Evolutionary conservation across 495 filamentous ascomycete genomes (phyloP), one percentile per base, ranked within the genome.

Genomic region (Oidiodendron maius): DNA sequence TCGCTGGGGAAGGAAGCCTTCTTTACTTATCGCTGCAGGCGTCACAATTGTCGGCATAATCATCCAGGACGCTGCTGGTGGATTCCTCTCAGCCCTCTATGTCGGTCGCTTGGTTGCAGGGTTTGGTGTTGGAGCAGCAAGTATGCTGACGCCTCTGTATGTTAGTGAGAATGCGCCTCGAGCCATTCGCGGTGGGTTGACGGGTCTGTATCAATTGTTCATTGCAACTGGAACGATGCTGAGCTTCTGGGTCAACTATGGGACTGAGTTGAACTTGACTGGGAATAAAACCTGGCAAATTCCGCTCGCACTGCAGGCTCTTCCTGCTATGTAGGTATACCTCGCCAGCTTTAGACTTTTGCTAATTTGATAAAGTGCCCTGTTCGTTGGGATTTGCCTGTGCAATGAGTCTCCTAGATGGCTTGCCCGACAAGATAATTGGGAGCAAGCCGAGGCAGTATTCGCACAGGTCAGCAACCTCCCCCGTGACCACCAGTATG

Each of bases 331-430:
- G 16, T 69, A 80, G 24, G 72, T 88, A 6, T 76, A 82, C 49
- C 21, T 61, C 40, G 73, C 78, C 53, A 78, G 82, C 71, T 45
- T 71, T 30, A 30, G 26, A 12, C 5, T 5, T 5, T 30, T 5
- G 26, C 26, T 30, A 12, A 30, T 30, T 12, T 30, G 12, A 12
- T 30, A 5, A 30, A 30, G 26, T 5, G 12, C 38, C 22, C 17
- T 40, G 12, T 40, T 40, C 38, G 22, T 20, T 10, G 41, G 41
- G 10, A 26, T 44, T 15, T 26, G 23, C 0, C 46, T 81, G 16
- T 81, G 77, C 64, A 80, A 83, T 37, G 85, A 88, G 56, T 83
- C 81, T 3, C 84, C 85, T 4, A 74, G 85, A 26, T 88, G 78
- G 71, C 74, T 88, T 13, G 83, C 83, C 8, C 76, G 78, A 40